Evolutionary conservation across 805 yeast genomes (phyloP).

Genomic region (Lipomyces oligophaga): DNA sequence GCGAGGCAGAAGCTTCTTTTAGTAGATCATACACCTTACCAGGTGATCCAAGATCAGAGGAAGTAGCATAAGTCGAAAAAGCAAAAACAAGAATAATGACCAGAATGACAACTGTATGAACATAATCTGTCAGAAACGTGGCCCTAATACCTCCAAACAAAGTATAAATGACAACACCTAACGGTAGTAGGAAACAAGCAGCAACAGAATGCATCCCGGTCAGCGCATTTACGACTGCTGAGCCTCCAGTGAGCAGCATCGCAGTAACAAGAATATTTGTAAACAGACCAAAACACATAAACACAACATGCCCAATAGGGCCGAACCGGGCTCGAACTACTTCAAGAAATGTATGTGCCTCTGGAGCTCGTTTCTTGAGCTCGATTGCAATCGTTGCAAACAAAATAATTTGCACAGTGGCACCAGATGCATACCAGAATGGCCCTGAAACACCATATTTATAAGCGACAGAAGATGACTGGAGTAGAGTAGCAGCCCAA

Average conservation of each 20-base stretch:
- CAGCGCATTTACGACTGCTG: constrained; percentile 72
- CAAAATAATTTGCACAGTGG: constrained; percentile 78
- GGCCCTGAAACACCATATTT: constrained; percentile 71
- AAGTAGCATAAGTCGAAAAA: constrained; percentile 72
- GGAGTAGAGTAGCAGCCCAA: constrained; percentile 77
- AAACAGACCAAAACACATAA: constrained; percentile 65
- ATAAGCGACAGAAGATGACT: constrained; percentile 76
- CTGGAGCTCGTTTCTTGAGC: constrained; percentile 84
- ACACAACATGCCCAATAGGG: constrained; percentile 54
- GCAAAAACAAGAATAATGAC: constrained; percentile 77
- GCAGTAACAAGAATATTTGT: constrained; percentile 89
- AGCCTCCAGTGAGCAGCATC: constrained; percentile 86
- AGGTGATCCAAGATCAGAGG: constrained; percentile 72
- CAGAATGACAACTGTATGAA: constrained; percentile 75
- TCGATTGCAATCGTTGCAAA: constrained; percentile 86
- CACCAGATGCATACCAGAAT: constrained; percentile 86
- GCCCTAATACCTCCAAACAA: constrained; percentile 80
- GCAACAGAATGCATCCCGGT: constrained; percentile 85
- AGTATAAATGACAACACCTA: constrained; percentile 73
- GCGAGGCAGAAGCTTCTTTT: constrained; percentile 55
- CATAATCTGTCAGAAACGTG: constrained; percentile 73
- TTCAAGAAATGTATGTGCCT: constrained; percentile 87
- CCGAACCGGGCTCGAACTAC: constrained; percentile 81
- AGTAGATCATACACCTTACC: constrained; percentile 72
- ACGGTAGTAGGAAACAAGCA: constrained; percentile 74